These are phyloP conservation scores for Fusarium miscanthi DNA, from an alignment of 2,329 filamentous ascomycete genomes.

Conservation along the genomic window DNA sequence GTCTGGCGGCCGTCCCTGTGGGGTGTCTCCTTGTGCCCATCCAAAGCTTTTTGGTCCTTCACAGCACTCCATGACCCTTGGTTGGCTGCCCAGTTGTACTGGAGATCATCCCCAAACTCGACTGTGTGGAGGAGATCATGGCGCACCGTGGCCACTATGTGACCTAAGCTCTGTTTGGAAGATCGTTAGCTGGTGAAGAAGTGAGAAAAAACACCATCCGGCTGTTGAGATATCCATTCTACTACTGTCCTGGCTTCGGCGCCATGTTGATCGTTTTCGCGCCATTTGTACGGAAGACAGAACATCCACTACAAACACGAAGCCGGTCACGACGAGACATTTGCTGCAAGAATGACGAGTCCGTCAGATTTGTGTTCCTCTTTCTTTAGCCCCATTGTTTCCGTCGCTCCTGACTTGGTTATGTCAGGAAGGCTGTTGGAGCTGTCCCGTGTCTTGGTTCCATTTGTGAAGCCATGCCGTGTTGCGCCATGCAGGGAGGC, in stretches of 20 bases:
- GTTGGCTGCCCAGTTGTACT: conserved; percentile 37
- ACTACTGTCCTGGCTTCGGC: conserved; percentile 25
- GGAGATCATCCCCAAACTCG: conserved; percentile 44
- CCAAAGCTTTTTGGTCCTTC: conserved; percentile 31
- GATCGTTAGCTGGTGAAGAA: conserved; percentile 27
- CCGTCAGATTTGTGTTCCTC: neutral
- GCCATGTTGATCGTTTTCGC: conserved; percentile 37
- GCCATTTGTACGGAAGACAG: neutral
- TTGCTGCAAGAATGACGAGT: conserved; percentile 1
- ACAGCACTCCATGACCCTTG: conserved; percentile 26
- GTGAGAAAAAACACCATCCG: conserved; percentile 12
- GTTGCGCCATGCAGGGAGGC: conserved; percentile 40
- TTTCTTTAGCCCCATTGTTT: conserved; percentile 7
- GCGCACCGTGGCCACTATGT: conserved; percentile 38
- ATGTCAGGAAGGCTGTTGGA: neutral
- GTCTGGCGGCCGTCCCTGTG: conserved; percentile 45
- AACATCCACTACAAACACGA: conserved; percentile 17
- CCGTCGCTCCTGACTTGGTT: neutral
- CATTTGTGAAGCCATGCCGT: conserved; percentile 24
- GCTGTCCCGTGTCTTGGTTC: conserved; percentile 17
- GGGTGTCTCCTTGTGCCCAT: conserved; percentile 34
- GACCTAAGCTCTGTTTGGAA: conserved; percentile 13
- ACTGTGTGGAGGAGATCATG: conserved; percentile 44
- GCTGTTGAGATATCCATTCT: conserved; percentile 32
- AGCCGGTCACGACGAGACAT: conserved; percentile 6